Base-by-base conservation (phyloP, 176 grass and related monocot species). In the Rhynchospora breviuscula region DNA sequence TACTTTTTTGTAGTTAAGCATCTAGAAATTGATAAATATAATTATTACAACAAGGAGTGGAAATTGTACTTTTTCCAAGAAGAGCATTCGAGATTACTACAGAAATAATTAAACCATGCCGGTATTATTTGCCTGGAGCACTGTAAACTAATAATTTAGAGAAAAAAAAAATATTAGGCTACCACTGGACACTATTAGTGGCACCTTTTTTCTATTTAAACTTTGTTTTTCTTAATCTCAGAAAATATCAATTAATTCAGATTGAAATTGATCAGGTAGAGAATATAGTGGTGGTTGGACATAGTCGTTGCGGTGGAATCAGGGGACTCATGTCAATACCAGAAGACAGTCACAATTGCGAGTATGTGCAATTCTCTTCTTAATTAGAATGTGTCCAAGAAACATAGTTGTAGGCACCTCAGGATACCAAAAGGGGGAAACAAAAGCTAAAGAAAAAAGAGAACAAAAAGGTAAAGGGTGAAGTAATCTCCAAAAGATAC, bases 271-370 rank as follows among this genome's bases (percentile, higher is more conserved):
- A 35, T 18, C 52, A 90, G 88, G 84, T 90, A 43, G 72, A 87
- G 53, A 87, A 87, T 54, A 87, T 90, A 60, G 81, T 80, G 13
- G 88, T 90, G 1, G 68, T 87, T 6, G 88, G 88, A 13, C 88
- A 90, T 68, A 90, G 88, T 44, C 57, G 74, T 35, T 90, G 88
- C 29, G 88, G 88, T 58, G 88, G 88, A 12, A 87, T 90, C 72
- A 90, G 83, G 22, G 85, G 56, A 44, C 88, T 90, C 74, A 84
- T 90, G 88, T 84, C 85, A 75, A 12, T 87, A 35, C 33, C 26
- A 33, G 88, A 87, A 19, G 85, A 87, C 9, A 79, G 73, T 60
- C 48, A 62, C 63, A 79, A 81, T 49, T 79, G 80, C 84, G 85
- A 84, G 88, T 90, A 81, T 63, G 70, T 4, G 33, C 8, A 26